Evolutionary conservation across 148 eudicot species (phyloP).

Genomic region (Silene latifolia): DNA sequence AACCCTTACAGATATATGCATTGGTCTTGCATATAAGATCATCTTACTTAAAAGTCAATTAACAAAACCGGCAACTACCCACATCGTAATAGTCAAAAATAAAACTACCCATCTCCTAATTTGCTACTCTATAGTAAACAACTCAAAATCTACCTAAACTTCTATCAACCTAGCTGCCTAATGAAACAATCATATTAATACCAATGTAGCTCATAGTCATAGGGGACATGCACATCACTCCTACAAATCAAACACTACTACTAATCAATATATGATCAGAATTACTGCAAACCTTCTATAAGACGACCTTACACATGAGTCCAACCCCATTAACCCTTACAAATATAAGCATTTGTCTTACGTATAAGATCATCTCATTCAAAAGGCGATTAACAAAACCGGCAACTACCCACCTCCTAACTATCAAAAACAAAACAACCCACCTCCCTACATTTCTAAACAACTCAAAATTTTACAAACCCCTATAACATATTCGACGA

Average conservation of each 20-base stretch:
- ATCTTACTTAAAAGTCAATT: background rate
- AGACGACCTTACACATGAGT: background rate
- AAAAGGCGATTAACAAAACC: background rate
- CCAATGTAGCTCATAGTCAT: too few species aligned
- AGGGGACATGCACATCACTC: too few species aligned
- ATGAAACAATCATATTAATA: too few species aligned
- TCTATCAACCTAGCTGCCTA: background rate
- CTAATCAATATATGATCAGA: background rate
- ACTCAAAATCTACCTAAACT: background rate
- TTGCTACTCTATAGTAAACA: background rate
- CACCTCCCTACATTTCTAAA: slow-evolving; percentile 2
- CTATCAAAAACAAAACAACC: background rate
- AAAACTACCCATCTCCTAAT: background rate
- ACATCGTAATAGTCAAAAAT: background rate
- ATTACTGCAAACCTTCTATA: background rate
- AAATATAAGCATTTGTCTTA: background rate
- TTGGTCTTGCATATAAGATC: background rate
- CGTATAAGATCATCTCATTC: background rate
- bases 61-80: background rate
- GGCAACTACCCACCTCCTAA: background rate
- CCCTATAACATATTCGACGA: background rate
- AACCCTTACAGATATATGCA: background rate
- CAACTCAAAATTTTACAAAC: background rate
- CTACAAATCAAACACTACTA: background rate
- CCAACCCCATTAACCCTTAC: background rate